A percentile compares a stretch with the other conserved stretches of the same genome.
These are phyloP conservation scores for Cryptosporidium meleagridis DNA, from an alignment of 169 alveolate species.

Conservation along the genomic window DNA sequence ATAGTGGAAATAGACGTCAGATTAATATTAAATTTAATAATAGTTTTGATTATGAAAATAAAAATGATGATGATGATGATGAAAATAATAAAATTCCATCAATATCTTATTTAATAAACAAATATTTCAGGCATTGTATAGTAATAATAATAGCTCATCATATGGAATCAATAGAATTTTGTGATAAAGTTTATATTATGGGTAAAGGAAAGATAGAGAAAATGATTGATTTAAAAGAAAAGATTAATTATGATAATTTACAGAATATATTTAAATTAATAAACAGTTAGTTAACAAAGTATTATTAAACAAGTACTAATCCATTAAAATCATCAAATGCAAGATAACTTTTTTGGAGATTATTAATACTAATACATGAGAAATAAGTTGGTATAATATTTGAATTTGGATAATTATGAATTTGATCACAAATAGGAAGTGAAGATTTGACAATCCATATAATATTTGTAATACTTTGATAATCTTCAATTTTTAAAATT, in stretches of 20 bases:
- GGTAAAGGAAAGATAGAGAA: slow-evolving; percentile 60
- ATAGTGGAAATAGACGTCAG: neutral
- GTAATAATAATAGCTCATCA: slow-evolving; percentile 70
- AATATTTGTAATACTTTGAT: neutral
- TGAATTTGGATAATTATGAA: slow-evolving; percentile 33
- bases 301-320: neutral
- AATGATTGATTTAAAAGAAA: slow-evolving; percentile 14
- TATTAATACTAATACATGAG: slow-evolving; percentile 19
- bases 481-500: neutral
- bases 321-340: slow-evolving; percentile 35
- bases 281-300: neutral
- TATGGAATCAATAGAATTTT: slow-evolving; percentile 57
- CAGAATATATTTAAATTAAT: slow-evolving; percentile 9
- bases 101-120: slow-evolving; percentile 38
- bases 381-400: slow-evolving; percentile 40
- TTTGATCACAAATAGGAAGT: slow-evolving; percentile 40
- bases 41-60: neutral
- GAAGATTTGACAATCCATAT: slow-evolving; percentile 48
- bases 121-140: slow-evolving; percentile 59
- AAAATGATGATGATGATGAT: neutral
- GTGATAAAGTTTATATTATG: slow-evolving; percentile 55
- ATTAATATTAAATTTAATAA: slow-evolving; percentile 16
- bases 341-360: slow-evolving; percentile 17
- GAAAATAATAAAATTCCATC: neutral
- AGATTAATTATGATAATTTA: neutral